These are phyloP conservation scores for Phytophthora kernoviae DNA, from an alignment of 352 stramenopile genomes.

Conservation along the genomic window DNA sequence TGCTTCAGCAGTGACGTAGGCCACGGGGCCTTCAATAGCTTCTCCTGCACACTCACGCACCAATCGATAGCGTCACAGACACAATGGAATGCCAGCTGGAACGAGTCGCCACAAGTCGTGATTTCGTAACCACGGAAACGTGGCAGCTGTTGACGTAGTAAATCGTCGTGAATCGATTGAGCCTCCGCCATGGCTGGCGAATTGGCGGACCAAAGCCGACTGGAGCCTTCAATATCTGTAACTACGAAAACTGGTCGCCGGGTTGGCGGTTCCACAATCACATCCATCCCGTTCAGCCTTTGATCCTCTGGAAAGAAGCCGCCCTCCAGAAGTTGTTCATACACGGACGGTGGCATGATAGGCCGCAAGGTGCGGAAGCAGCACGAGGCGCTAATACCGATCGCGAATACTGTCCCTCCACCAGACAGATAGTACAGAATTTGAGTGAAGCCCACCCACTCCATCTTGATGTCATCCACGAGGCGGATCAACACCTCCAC, in stretches of 20 bases:
- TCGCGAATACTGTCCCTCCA: slow-evolving; percentile 58
- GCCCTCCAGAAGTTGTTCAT: slow-evolving; percentile 66
- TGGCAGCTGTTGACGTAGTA: slow-evolving; percentile 58
- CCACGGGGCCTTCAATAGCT: slow-evolving; percentile 66
- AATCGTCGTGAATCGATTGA: slow-evolving; percentile 74
- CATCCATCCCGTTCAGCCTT: slow-evolving; percentile 29
- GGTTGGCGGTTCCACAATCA: slow-evolving; percentile 52
- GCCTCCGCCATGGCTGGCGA: slow-evolving; percentile 62
- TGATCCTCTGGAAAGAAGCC: slow-evolving; percentile 58
- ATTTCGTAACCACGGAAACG: slow-evolving; percentile 81
- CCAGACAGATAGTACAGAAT: slow-evolving; percentile 69
- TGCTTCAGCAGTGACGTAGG: slow-evolving; percentile 49
- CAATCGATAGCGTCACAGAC: slow-evolving; percentile 68
- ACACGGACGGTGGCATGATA: slow-evolving; percentile 62
- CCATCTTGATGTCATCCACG: slow-evolving; percentile 36
- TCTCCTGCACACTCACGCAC: slow-evolving; percentile 69
- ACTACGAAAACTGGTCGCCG: slow-evolving; percentile 74
- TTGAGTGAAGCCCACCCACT: slow-evolving; percentile 54
- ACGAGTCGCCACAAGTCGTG: slow-evolving; percentile 76
- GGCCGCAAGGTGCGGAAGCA: slow-evolving; percentile 65
- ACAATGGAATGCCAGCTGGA: slow-evolving; percentile 80
- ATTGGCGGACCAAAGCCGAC: slow-evolving; percentile 58
- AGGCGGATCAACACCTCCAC: slow-evolving; percentile 44
- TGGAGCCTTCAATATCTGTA: slow-evolving; percentile 85
- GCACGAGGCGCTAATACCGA: slow-evolving; percentile 65